Conservation (phyloP, 139 green algal genomes). For the Picochlorum sp. region DNA sequence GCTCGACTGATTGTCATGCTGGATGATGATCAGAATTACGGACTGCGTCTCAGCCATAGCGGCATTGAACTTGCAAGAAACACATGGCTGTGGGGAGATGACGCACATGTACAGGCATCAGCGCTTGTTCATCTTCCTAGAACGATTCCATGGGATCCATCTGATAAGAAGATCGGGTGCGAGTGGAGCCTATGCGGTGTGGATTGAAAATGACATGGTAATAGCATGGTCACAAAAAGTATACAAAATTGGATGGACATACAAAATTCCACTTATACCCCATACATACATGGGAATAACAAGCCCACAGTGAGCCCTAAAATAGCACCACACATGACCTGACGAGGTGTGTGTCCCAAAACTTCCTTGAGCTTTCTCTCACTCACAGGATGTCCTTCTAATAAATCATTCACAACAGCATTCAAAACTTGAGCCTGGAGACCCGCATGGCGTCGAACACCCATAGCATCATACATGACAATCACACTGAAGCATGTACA, state of each 20-base stretch:
- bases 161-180: conserved; percentile 19
- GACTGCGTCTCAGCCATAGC: conserved; percentile 12
- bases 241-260: conserved; percentile 3
- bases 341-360: conserved; percentile 86
- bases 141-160: conserved; percentile 17
- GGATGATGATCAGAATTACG: conserved; percentile 16
- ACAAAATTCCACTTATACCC: background rate
- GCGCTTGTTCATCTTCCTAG: conserved; percentile 17
- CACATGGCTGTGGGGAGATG: background rate
- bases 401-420: conserved; percentile 66
- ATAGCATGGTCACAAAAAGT: background rate
- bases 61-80: conserved; percentile 20
- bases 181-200: conserved; percentile 26
- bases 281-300: conserved; percentile 28
- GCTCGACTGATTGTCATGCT: conserved; percentile 21
- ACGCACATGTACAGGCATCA: conserved; percentile 1
- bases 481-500: conserved; percentile 83
- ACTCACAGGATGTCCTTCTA: conserved; percentile 61
- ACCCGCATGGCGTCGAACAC: conserved; percentile 87
- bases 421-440: conserved; percentile 90
- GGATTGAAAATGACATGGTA: conserved; percentile 33
- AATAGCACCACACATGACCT: conserved; percentile 57
- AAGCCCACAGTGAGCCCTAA: conserved; percentile 48
- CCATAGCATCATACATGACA: conserved; percentile 98
- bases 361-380: conserved; percentile 91